Base-by-base conservation (phyloP, 345 rosid species). In the Aquilaria malaccensis region DNA sequence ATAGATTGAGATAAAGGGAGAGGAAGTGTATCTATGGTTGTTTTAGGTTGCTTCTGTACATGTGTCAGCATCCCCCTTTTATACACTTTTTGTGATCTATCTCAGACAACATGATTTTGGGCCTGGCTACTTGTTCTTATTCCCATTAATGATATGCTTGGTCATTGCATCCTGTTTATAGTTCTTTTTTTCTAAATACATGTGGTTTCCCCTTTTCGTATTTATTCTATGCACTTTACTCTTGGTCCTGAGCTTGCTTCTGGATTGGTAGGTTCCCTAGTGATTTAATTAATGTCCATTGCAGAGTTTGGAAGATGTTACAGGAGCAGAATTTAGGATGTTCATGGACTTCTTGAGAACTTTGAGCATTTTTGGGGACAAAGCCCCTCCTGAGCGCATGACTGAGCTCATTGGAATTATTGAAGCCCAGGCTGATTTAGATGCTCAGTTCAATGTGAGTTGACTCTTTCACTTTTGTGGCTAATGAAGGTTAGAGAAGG, bases 391-490 rank as follows among this genome's bases (percentile, higher is more conserved):
- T 31, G 98, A 91, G 74, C 88, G 96, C 63, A 85, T 91, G 93
- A 90, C 82, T 64, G 99, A 95, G 67, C 97, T 95, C 50, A 81
- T 85, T 71, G 93, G 75, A 66, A 77, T 95, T 43, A 85, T 86
- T 33, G 99, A 95, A 81, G 97, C 85, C 7, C 99, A 95, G 76
- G 97, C 98, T 58, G 99, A 95, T 76, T 79, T 95, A 72, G 91
- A 91, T 76, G 86, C 93, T 31, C 91, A 83, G 61, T 88, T 95
- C 77, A 78, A 81, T 68, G 99, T 95, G 70, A 80, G 89, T 78
- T 33, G 37, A 37, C 43, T 37, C 7, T 37, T 37, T 37, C 7
- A 9, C 7, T 37, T 37, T 37, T 37, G 43, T 37, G 7, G 43
- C 7, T 37, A 1, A 2, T 37, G 9, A 9, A 37, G 22, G 22